Base-by-base conservation (phyloP, 129 eudicot genomes). In the Flaveria robusta region DNA sequence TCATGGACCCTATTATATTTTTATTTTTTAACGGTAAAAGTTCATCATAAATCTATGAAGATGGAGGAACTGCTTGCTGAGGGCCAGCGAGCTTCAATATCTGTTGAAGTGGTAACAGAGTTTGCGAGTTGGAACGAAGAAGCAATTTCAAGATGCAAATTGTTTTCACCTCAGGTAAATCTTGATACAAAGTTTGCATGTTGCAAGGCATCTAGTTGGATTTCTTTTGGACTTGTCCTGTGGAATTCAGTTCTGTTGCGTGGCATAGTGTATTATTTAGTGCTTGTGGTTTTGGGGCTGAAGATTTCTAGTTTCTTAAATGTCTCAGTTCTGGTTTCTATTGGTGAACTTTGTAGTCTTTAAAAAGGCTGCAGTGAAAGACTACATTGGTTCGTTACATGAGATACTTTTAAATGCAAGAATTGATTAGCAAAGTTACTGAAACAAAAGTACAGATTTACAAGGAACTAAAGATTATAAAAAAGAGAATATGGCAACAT, bases 21-120 rank as follows among this genome's bases (percentile, higher is more conserved):
- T 4, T 13, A 6, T 27, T 12, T 62, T 62, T 29, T 18, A 26
- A 55, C 62, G 26, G 62, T 55, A 1, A n/a, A 55, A 55, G 26
- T 59, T 56, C 49, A 66, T 80, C 60, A 50, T 27, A 13, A n/a
- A 27, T 82, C 67, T 10, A 26, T 74, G 72, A 80, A 93, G 98
- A 85, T 90, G 89, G 97, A 90, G 74, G 97, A 93, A 72, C 77
- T 93, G 70, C 86, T 86, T 71, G 96, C 96, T 46, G 98, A 90
- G 83, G 86, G 77, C 64, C 92, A 86, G 71, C 85, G 97, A 66
- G 88, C 89, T 78, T 71, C 96, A 67, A 93, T 93, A 77, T 93
- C 98, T 55, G 96, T 90, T 83, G 85, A 92, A 66, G 97, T 88
- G 83, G 98, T 93, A 84, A 88, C 92, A 46, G 97, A 93, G 79